Evolutionary conservation across 345 rosid species (phyloP).

Genomic region (Leavenworthia alabamica): DNA sequence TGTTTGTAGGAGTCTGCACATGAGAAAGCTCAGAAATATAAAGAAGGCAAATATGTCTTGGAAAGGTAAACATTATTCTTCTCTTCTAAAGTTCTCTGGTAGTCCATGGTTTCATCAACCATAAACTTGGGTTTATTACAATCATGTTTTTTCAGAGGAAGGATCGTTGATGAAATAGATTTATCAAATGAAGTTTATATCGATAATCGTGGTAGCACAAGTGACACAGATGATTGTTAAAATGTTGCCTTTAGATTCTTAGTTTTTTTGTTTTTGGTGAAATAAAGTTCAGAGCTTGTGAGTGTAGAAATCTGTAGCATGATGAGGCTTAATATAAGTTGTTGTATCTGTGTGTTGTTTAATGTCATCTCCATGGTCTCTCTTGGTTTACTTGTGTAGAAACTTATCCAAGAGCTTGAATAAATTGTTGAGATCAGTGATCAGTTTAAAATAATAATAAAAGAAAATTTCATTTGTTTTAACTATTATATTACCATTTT

Average conservation of each 20-base stretch:
- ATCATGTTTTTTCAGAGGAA: constrained; percentile 38
- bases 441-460: neutral
- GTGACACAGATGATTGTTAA: constrained; percentile 50
- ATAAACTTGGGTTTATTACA: neutral
- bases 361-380: neutral
- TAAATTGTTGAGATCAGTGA: neutral
- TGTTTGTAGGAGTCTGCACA: constrained; percentile 57
- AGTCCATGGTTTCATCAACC: neutral
- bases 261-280: neutral
- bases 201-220: constrained; percentile 49
- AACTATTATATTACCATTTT: neutral
- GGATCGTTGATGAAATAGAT: constrained; percentile 75
- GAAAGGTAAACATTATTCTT: constrained; percentile 62
- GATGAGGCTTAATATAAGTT: neutral
- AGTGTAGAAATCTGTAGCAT: constrained; percentile 18
- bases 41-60: constrained; percentile 75
- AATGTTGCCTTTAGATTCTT: constrained; percentile 6
- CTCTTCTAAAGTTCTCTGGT: neutral
- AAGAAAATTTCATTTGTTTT: neutral
- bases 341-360: constrained; percentile 6
- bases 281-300: constrained; percentile 13
- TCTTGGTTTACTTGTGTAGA: neutral
- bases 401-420: constrained; percentile 3
- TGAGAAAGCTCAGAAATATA: constrained; percentile 66
- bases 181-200: constrained; percentile 51